phyloP scores from a whole-genome alignment of 495 filamentous ascomycete species.

The Penicillium roqueforti region DNA sequence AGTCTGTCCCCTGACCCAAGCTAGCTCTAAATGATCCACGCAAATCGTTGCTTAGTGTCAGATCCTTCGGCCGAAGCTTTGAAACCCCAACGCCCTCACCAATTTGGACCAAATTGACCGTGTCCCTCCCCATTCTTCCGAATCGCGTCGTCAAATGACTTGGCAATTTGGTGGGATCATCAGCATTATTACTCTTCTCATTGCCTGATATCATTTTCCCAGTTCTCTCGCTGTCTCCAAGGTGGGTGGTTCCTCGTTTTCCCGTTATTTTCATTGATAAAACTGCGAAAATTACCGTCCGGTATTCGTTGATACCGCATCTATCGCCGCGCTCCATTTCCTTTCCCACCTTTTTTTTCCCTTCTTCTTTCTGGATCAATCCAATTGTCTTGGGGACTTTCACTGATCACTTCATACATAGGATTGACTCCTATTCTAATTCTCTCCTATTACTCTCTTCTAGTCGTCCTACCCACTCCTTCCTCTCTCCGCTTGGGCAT shows the following conservation, averaged over 20 bases:
- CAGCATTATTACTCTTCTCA: not conserved
- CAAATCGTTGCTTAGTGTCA: conserved; percentile 7
- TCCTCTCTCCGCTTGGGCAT: conserved; percentile 1
- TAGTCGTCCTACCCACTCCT: conserved; percentile 10
- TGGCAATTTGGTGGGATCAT: not conserved
- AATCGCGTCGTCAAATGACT: not conserved
- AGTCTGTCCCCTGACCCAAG: not conserved
- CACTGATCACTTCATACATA: conserved; percentile 1
- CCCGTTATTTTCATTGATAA: not conserved
- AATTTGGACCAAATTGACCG: conserved; percentile 15
- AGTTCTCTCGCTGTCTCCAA: not conserved
- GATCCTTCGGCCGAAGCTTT: conserved; percentile 11
- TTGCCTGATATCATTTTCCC: not conserved
- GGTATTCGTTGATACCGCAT: conserved; percentile 19
- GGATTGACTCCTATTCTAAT: conserved; percentile 8
- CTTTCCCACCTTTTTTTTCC: conserved; percentile 35
- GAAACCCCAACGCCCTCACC: conserved; percentile 21
- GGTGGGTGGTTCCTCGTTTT: conserved; percentile 1
- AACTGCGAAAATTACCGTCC: conserved; percentile 19
- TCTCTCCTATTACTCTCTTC: conserved; percentile 8
- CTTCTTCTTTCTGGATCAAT: conserved; percentile 8
- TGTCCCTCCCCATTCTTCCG: conserved; percentile 21
- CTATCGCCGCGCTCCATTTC: conserved; percentile 15
- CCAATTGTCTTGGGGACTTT: conserved; percentile 3
- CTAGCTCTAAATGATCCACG: conserved; percentile 4